These are phyloP conservation scores for Nicotiana rustica DNA, from an alignment of 305 asterid species.

Conservation along the genomic window DNA sequence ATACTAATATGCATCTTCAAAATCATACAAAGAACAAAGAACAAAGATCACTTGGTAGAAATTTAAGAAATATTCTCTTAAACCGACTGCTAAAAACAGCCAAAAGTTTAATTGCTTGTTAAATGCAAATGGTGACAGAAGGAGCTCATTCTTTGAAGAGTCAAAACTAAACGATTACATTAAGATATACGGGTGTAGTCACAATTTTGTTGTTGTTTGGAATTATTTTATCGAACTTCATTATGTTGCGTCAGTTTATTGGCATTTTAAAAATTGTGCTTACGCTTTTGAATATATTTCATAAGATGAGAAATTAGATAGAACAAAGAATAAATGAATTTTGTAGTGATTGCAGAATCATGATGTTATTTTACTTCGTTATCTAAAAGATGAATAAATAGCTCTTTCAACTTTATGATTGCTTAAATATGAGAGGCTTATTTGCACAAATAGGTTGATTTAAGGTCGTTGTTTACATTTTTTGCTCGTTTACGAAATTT, in stretches of 20 bases:
- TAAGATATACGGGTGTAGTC: background rate
- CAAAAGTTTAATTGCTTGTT: background rate
- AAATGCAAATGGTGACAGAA: conserved; percentile 6
- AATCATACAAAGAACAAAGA: conserved; percentile 15
- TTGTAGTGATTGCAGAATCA: background rate
- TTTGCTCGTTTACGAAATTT: too few relatives aligned
- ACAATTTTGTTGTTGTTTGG: background rate
- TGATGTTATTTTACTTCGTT: background rate
- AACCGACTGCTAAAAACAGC: background rate
- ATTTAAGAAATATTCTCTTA: background rate
- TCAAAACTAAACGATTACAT: background rate
- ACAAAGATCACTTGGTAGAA: background rate
- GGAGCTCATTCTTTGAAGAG: background rate
- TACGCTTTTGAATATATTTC: too few relatives aligned
- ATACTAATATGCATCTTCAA: background rate
- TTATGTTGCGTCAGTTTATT: too few relatives aligned
- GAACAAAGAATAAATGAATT: too few relatives aligned
- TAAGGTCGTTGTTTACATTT: too few relatives aligned
- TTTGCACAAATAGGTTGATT: too few relatives aligned
- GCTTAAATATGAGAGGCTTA: background rate
- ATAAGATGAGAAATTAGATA: too few relatives aligned
- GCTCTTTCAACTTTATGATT: background rate
- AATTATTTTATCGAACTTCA: too few relatives aligned
- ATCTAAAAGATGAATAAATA: background rate
- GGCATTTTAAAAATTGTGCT: too few relatives aligned